Evolutionary conservation across 2,329 filamentous ascomycete genomes (phyloP), one percentile per base, ranked within the genome.

Genomic region (Trichophyton mentagrophytes): DNA sequence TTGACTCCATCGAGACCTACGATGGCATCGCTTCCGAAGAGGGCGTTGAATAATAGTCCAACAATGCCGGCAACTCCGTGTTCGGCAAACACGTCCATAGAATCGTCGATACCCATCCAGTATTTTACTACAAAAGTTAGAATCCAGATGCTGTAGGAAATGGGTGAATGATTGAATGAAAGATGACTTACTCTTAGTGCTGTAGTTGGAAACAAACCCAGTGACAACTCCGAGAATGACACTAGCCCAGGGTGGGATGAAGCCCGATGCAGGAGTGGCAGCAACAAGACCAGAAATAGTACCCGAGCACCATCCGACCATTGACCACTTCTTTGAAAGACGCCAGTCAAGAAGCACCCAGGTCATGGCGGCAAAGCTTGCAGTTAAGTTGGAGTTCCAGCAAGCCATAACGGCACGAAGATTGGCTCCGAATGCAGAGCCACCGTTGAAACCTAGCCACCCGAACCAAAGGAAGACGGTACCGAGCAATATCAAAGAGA

Each of bases 391-490:
- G 62, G 88, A 90, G 82, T 97, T 97, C 92, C 91, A 99, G 84
- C 89, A 96, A 60, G 93, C 92, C 85, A 96, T 95, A 66, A 88
- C 86, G 60, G 93, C 93, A 66, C 93, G 88, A 60, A 97, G 82
- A 79, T 96, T 96, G 66, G 91, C 90, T 67, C 92, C 91, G 67
- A 96, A 96, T 44, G 92, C 80, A 25, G 91, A 96, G 65, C 93
- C 93, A 69, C 92, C 93, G 80, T 99, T 99, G 84, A 99, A 99
- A 60, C 91, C 93, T 65, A 99, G 81, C 93, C 93, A 99, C 70
- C 93, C 93, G 70, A 97, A 97, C 91, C 91, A 97, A 61, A 99
- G 89, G 69, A 99, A 83, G 66, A 96, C 83, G 2, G 93, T 97
- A 65, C 93, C 93, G 68, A 97, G 86, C 0, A 93, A 91, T 76